Conservation (phyloP, 768 basidiomycete species). For the Hygrophoropsis aurantiaca region DNA sequence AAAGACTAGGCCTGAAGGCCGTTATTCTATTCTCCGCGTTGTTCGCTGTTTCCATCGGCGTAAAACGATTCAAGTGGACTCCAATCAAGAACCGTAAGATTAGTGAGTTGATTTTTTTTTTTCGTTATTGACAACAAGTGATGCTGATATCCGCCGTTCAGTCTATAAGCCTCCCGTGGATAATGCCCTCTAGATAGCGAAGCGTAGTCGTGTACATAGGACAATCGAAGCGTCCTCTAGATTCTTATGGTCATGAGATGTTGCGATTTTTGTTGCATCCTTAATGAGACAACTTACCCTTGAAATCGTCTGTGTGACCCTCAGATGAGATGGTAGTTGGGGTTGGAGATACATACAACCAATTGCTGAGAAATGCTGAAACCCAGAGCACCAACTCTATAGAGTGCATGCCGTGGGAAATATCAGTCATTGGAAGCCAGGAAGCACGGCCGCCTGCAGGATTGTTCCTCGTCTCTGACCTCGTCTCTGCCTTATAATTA, state of each 20-base stretch:
- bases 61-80: slow-evolving; percentile 96
- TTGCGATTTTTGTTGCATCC: slow-evolving; percentile 13
- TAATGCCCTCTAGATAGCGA: slow-evolving; percentile 29
- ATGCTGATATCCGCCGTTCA: slow-evolving; percentile 13
- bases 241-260: slow-evolving; percentile 25
- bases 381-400: neutral
- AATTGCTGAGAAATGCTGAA: neutral
- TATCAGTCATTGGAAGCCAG: slow-evolving; percentile 1
- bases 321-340: neutral
- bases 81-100: slow-evolving; percentile 93
- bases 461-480: neutral
- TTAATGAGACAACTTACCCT: slow-evolving; percentile 19
- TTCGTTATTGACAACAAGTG: neutral
- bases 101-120: slow-evolving; percentile 44
- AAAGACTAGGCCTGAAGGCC: slow-evolving; percentile 95
- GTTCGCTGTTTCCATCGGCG: slow-evolving; percentile 77
- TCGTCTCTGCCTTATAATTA: neutral
- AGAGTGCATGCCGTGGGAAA: slow-evolving; percentile 16
- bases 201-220: slow-evolving; percentile 2
- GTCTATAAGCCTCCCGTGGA: slow-evolving; percentile 41
- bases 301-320: neutral
- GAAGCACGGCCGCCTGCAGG: neutral
- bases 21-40: slow-evolving; percentile 89
- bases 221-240: slow-evolving; percentile 13
- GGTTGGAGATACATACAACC: neutral